phyloP scores from a whole-genome alignment of 352 stramenopile genomes.

The Pythium pyrilobum region DNA sequence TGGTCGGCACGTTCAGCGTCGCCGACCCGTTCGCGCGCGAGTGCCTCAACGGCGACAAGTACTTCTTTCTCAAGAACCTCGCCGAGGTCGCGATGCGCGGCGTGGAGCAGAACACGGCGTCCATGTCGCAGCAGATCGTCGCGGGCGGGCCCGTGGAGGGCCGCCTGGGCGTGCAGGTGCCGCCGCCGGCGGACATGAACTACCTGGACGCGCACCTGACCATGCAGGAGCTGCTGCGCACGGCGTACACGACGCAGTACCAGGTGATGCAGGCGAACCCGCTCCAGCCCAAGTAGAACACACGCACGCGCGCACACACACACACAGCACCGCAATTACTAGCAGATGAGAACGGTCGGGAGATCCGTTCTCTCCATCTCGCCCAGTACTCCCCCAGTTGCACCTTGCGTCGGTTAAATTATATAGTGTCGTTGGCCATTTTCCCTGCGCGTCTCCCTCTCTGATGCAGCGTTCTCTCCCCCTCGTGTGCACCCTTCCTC shows the following conservation, averaged over 20 bases:
- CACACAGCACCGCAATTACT: background rate
- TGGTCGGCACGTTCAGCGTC: slow-evolving; percentile 73
- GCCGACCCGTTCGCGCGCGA: slow-evolving; percentile 74
- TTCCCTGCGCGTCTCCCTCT: background rate
- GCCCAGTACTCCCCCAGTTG: too few relatives aligned
- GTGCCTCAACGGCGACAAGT: slow-evolving; percentile 69
- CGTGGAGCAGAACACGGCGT: slow-evolving; percentile 76
- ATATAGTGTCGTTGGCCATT: slow-evolving; percentile 13
- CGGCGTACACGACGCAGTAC: slow-evolving; percentile 76
- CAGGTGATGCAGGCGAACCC: slow-evolving; percentile 81
- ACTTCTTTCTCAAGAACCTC: slow-evolving; percentile 82
- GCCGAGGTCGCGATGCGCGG: slow-evolving; percentile 66
- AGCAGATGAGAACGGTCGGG: too few relatives aligned
- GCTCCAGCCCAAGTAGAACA: slow-evolving; percentile 18
- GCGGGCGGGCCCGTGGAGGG: background rate
- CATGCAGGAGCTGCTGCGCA: slow-evolving; percentile 82
- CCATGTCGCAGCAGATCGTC: slow-evolving; percentile 19
- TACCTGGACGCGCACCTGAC: slow-evolving; percentile 55
- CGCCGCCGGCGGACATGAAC: slow-evolving; percentile 56
- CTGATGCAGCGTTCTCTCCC: too few relatives aligned
- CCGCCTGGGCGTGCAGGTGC: slow-evolving; percentile 27
- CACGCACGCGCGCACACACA: background rate
- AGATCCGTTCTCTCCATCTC: too few relatives aligned
- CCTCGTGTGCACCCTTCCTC: too few relatives aligned
- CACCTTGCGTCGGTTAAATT: slow-evolving; percentile 17